Percentiles rank a stretch among this genome's conserved stretches.
Evolutionary conservation across 768 basidiomycete genomes (phyloP).

Genomic region (Lyophyllum decastes): DNA sequence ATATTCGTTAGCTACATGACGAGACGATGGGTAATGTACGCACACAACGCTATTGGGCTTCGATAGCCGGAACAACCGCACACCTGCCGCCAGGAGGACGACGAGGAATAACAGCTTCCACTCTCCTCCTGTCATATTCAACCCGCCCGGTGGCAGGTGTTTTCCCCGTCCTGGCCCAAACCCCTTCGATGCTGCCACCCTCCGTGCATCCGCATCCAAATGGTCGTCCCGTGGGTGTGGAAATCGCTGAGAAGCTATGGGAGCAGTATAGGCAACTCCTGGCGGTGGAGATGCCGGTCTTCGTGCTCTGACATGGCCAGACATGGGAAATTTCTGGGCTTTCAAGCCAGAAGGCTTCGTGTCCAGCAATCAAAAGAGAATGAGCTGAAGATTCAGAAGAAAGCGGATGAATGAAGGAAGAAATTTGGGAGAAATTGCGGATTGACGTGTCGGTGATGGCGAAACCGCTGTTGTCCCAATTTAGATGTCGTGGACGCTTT

Average conservation of each 20-base stretch:
- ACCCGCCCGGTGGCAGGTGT: constrained; percentile 54
- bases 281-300: constrained; percentile 70
- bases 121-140: constrained; percentile 69
- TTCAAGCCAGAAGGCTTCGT: constrained; percentile 11
- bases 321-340: constrained; percentile 29
- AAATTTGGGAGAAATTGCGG: constrained; percentile 9
- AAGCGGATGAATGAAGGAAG: constrained; percentile 3
- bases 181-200: constrained; percentile 70
- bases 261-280: constrained; percentile 37
- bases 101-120: constrained; percentile 73
- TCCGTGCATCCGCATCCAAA: constrained; percentile 73
- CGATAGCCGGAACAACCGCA: constrained; percentile 85
- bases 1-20: neutral
- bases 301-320: constrained; percentile 62
- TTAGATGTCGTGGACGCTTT: neutral
- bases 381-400: neutral
- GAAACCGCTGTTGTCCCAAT: neutral
- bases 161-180: constrained; percentile 52
- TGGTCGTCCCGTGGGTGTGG: constrained; percentile 65
- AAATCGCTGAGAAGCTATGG: constrained; percentile 52
- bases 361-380: constrained; percentile 5
- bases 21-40: constrained; percentile 32
- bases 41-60: constrained; percentile 92
- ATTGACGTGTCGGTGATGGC: constrained; percentile 19
- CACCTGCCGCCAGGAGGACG: constrained; percentile 69